These are phyloP conservation scores for Naganishia albida DNA, from an alignment of 1,284 basidiomycete genomes.

Conservation along the genomic window DNA sequence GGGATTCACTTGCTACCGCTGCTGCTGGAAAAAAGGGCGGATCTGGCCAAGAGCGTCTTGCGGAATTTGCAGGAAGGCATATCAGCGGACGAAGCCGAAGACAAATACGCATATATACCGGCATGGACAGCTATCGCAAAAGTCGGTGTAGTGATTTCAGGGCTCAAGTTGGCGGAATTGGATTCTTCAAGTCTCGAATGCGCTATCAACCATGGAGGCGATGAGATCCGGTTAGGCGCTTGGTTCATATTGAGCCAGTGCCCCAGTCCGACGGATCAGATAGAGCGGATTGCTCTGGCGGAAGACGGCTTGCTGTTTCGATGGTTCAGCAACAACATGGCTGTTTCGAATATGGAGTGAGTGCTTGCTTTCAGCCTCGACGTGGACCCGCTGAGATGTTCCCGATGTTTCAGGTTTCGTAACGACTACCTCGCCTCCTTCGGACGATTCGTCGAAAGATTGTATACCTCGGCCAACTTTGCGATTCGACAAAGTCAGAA, in stretches of 20 bases:
- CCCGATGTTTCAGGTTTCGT: conserved; percentile 23
- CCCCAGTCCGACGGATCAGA: conserved; percentile 23
- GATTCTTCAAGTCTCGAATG: conserved; percentile 11
- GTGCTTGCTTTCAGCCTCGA: neutral
- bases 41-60: neutral
- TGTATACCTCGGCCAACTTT: conserved; percentile 18
- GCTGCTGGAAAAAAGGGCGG: conserved; percentile 4
- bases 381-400: neutral
- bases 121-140: conserved; percentile 21
- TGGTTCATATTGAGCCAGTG: conserved; percentile 25
- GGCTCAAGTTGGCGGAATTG: conserved; percentile 15
- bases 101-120: conserved; percentile 5
- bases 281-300: conserved; percentile 16
- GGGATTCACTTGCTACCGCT: conserved; percentile 9
- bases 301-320: conserved; percentile 10
- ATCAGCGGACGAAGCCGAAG: neutral
- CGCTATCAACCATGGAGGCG: conserved; percentile 28
- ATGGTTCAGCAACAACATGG: conserved; percentile 32
- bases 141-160: neutral
- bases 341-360: conserved; percentile 32
- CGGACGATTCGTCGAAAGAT: conserved; percentile 24
- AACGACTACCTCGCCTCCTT: conserved; percentile 27
- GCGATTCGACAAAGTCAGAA: conserved; percentile 24
- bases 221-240: conserved; percentile 24
- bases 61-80: neutral